These are phyloP conservation scores for Vitis rotundifolia DNA, from an alignment of 164 flowering plant species.

Conservation along the genomic window DNA sequence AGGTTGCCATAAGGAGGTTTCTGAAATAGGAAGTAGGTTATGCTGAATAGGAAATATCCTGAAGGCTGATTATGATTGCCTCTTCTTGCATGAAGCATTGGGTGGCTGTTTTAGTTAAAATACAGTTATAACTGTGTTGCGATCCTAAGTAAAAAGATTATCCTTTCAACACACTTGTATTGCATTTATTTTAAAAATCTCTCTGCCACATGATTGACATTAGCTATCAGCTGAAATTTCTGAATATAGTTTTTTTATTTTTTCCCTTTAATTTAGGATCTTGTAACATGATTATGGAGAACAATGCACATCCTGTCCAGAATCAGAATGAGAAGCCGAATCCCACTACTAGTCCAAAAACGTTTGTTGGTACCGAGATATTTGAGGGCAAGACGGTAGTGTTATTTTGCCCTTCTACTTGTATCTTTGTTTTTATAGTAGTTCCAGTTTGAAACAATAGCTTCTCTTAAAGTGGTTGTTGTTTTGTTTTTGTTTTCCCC, in stretches of 20 bases:
- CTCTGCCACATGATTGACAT: not conserved
- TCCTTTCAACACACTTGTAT: too few species aligned
- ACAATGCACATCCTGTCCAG: slow-evolving; percentile 24
- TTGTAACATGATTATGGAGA: slow-evolving; percentile 26
- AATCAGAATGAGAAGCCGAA: slow-evolving; percentile 37
- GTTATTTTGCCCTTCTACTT: slow-evolving; percentile 1
- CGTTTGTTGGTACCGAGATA: slow-evolving; percentile 57
- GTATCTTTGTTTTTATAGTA: not conserved
- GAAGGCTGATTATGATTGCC: too few species aligned
- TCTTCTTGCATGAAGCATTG: too few species aligned
- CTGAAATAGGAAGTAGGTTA: too few species aligned
- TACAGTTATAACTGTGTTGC: too few species aligned
- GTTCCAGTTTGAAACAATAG: not conserved
- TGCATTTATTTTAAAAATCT: too few species aligned
- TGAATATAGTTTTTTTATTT: not conserved
- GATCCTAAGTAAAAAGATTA: too few species aligned
- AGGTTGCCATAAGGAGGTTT: too few species aligned
- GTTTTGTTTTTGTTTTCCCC: not conserved
- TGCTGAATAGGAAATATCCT: too few species aligned
- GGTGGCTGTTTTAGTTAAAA: too few species aligned
- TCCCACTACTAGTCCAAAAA: slow-evolving; percentile 38
- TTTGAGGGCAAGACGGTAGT: slow-evolving; percentile 69
- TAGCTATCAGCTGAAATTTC: not conserved
- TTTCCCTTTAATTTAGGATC: slow-evolving; percentile 17
- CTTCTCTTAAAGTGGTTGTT: not conserved